phyloP scores from a whole-genome alignment of 345 rosid genomes.

The Cardamine occulta region DNA sequence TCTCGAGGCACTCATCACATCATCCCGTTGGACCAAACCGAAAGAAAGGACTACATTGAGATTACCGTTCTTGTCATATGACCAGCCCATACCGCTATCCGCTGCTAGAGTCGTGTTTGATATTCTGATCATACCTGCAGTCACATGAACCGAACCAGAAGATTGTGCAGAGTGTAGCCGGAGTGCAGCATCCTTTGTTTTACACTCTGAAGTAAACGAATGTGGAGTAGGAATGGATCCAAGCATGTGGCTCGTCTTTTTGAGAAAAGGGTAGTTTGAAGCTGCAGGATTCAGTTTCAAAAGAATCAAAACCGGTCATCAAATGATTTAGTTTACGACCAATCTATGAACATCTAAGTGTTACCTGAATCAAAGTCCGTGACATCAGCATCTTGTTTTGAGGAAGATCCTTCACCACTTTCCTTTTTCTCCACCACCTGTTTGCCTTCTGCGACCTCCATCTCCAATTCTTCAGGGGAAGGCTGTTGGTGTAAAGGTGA shows the following conservation, averaged over 20 bases:
- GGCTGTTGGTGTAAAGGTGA: conserved; percentile 48
- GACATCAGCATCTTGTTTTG: conserved; percentile 54
- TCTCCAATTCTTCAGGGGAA: conserved; percentile 53
- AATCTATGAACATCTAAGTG: conserved; percentile 9
- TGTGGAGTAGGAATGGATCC: conserved; percentile 76
- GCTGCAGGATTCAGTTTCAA: conserved; percentile 47
- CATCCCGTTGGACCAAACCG: conserved; percentile 48
- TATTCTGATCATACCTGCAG: conserved; percentile 93
- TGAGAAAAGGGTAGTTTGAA: conserved; percentile 70
- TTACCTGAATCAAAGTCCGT: conserved; percentile 64
- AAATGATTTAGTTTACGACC: not conserved
- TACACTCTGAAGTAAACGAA: conserved; percentile 76
- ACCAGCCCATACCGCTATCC: conserved; percentile 59
- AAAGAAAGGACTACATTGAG: conserved; percentile 69
- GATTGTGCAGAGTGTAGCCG: conserved; percentile 66
- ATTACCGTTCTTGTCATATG: conserved; percentile 67
- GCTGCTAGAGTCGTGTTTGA: conserved; percentile 43
- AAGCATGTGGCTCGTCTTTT: conserved; percentile 79
- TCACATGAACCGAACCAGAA: conserved; percentile 79
- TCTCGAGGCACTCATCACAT: conserved; percentile 25
- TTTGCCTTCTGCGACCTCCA: conserved; percentile 42
- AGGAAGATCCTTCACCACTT: conserved; percentile 57
- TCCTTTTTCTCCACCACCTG: conserved; percentile 43
- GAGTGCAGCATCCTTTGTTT: conserved; percentile 69
- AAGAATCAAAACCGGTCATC: conserved; percentile 5